A percentile compares a stretch with the other conserved stretches of the same genome.
Evolutionary conservation across 148 eudicot genomes (phyloP).

Genomic region (Rhododendron williamsianum): DNA sequence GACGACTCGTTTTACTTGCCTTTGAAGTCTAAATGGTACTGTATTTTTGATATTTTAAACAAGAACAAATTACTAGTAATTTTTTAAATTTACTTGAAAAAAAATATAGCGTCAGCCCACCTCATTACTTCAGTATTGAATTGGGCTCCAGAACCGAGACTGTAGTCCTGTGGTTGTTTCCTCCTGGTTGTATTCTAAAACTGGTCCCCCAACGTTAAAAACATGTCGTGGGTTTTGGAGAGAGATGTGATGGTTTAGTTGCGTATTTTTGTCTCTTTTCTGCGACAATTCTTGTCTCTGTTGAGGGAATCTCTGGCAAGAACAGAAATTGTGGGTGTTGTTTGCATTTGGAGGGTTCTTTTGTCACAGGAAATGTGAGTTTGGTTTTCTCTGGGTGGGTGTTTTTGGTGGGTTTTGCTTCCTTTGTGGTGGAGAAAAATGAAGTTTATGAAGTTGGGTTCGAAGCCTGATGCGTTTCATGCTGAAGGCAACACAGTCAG

Average conservation of each 20-base stretch:
- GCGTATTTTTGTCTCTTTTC: neutral
- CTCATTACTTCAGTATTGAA: neutral
- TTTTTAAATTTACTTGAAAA: too few relatives aligned
- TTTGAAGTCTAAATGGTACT: too few relatives aligned
- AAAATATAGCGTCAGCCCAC: neutral
- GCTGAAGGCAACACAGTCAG: slow-evolving; percentile 54
- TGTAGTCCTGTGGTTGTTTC: neutral
- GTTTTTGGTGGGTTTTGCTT: neutral
- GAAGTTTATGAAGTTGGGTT: slow-evolving; percentile 93
- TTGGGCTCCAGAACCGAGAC: slow-evolving; percentile 14
- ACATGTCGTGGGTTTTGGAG: slow-evolving; percentile 3
- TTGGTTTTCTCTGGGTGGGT: neutral
- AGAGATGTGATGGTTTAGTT: neutral
- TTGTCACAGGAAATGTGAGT: neutral
- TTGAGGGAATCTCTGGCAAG: neutral
- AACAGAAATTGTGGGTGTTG: neutral
- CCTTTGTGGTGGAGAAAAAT: slow-evolving; percentile 25
- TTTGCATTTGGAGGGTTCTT: neutral
- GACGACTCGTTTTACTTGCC: too few relatives aligned
- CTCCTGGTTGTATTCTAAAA: neutral
- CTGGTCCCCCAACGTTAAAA: neutral
- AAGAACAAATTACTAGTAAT: too few relatives aligned
- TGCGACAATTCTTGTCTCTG: neutral
- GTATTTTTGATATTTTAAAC: neutral
- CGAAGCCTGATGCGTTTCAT: slow-evolving; percentile 80